phyloP scores from a whole-genome alignment of 116 monocot species.

The Dioscorea cayenensis region DNA sequence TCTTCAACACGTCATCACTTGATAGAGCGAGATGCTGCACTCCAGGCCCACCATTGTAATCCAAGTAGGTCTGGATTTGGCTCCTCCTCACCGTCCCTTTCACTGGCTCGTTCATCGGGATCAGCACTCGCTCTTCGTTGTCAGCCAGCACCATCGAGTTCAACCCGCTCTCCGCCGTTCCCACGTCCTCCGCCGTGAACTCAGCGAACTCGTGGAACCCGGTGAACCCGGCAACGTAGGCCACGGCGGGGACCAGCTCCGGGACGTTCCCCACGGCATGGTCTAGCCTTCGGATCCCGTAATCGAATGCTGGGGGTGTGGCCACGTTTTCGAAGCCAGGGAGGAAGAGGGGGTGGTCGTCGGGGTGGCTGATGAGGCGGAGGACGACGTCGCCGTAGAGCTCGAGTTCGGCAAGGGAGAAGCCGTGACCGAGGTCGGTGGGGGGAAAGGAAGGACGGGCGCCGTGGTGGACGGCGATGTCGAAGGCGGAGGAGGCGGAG shows the following conservation, averaged over 20 bases:
- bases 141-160: conserved; percentile 89
- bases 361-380: conserved; percentile 47
- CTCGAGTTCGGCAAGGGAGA: conserved; percentile 64
- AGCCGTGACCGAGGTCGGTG: conserved; percentile 42
- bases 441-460: conserved; percentile 46
- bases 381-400: conserved; percentile 96
- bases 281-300: conserved; percentile 62
- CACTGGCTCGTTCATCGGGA: conserved; percentile 89
- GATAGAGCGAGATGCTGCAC: conserved; percentile 83
- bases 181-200: conserved; percentile 86
- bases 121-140: conserved; percentile 76
- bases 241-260: conserved; percentile 32
- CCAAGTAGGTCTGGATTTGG: conserved; percentile 93
- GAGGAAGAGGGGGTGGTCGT: conserved; percentile 38
- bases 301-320: conserved; percentile 2
- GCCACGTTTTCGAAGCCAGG: conserved; percentile 66
- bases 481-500: conserved; percentile 47
- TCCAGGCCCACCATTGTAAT: conserved; percentile 70
- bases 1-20: conserved; percentile 45
- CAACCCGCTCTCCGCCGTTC: conserved; percentile 87
- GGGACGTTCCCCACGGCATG: conserved; percentile 92
- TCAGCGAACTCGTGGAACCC: conserved; percentile 98
- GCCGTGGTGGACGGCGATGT: conserved; percentile 41
- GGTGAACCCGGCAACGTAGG: conserved; percentile 57
- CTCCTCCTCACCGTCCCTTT: conserved; percentile 78